Base-by-base conservation (phyloP, 2,329 filamentous ascomycete genomes). In the Diplodia corticola region DNA sequence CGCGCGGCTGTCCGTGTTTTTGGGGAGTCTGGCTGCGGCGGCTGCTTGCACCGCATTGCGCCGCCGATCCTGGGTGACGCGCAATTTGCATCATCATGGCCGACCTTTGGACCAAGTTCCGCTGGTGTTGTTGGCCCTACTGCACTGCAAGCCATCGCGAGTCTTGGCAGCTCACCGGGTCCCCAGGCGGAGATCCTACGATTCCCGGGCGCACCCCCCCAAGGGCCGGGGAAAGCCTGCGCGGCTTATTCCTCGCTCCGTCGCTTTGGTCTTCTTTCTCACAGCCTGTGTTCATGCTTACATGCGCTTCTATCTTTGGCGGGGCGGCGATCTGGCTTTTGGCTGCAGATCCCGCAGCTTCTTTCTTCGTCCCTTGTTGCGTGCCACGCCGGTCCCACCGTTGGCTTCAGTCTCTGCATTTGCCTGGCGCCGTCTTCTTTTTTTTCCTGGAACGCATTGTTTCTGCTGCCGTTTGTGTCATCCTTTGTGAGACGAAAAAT, bases 181-280 rank as follows among this genome's bases (percentile, higher is more conserved):
- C 63, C 63, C 63, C 63, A 65, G 63, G 63, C 63, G 63, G 63
- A 65, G 63, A 65, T 57, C 51, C 63, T 59, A n/a, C 44, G 63
- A 33, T 54, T 64, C 53, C 51, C 63, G 60, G 60, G 37, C 20
- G 24, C 59, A 35, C 59, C 44, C 28, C 50, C 37, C 26, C 33
- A 28, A 53, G 13, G 13, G 46, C 46, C 60, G 60, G 60, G 9
- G 46, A 63, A 53, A 53, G 60, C 60, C 53, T 63, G 60, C 60
- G 60, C 60, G 46, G 60, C 60, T 61, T 61, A 28, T 60, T 24
- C 57, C 20, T 61, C 57, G 24, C 33, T 24, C 60, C 48, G 30
- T 53, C 15, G 22, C n/a, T 44, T 37, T 53, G 48, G 60, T 63
- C 5, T 53, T 53, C 24, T 44, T 63, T 63, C 28, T 63, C 37